phyloP scores from a whole-genome alignment of 306 rosid genomes.

The apple (Malus domestica) region ASM211411v1 NC_041789.1:8954501-8955000 shows the following conservation, averaged over 20 bases:
- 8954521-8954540: slow-evolving; percentile 1
- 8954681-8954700: slow-evolving; percentile 34
- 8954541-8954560: slow-evolving; percentile 25
- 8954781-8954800: not conserved
- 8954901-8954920: not conserved
- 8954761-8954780: not conserved
- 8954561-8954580: slow-evolving; percentile 41
- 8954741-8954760: not conserved
- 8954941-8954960: slow-evolving; percentile 3
- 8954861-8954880: not conserved
- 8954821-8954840: slow-evolving; percentile 7
- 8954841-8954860: slow-evolving; percentile 2
- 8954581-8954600: slow-evolving; percentile 60
- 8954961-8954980: not conserved
- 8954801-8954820: slow-evolving; percentile 6
- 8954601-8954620: slow-evolving; percentile 16
- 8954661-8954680: slow-evolving; percentile 1
- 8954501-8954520: slow-evolving; percentile 20
- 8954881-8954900: not conserved
- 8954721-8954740: not conserved
- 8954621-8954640: slow-evolving; percentile 21
- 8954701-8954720: slow-evolving; percentile 36
- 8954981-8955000: slow-evolving; percentile 1
- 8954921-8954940: not conserved
- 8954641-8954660: not conserved